These are phyloP conservation scores for Nyssa sinensis DNA, from an alignment of 148 eudicot genomes.

Conservation along the genomic window DNA sequence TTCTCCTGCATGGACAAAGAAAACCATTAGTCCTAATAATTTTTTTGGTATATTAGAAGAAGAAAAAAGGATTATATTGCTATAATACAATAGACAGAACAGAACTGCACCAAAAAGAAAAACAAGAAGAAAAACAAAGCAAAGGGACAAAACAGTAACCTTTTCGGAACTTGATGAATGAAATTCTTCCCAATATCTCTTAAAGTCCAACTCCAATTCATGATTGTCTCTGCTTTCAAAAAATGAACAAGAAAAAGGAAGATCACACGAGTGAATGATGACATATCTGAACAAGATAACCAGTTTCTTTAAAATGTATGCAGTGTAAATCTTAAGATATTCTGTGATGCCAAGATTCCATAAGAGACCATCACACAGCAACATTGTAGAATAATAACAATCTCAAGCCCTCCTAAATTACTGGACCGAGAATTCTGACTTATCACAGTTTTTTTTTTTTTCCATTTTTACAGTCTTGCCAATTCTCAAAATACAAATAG, in stretches of 20 bases:
- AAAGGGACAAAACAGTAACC: constrained; percentile 44
- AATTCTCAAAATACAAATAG: too few relatives aligned
- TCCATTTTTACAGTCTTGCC: too few relatives aligned
- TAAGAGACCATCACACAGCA: background rate
- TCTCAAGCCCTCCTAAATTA: background rate
- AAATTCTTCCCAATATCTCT: constrained; percentile 96
- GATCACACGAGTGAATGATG: constrained; percentile 1
- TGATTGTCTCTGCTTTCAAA: constrained; percentile 58
- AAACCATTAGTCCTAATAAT: constrained; percentile 18
- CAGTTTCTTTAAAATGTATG: background rate
- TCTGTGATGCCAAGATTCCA: constrained; percentile 5
- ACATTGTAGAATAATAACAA: too few relatives aligned
- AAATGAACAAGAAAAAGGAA: constrained; percentile 6
- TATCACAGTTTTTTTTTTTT: too few relatives aligned
- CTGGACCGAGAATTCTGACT: background rate
- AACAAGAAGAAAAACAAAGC: background rate
- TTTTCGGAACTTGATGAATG: constrained; percentile 93
- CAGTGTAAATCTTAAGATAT: background rate
- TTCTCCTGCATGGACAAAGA: constrained; percentile 74
- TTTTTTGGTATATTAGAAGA: background rate
- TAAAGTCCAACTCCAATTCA: constrained; percentile 94
- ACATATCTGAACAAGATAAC: background rate
- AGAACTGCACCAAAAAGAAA: background rate
- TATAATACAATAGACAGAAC: background rate
- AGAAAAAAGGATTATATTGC: background rate